These are phyloP conservation scores for Plantago lanceolata DNA, from an alignment of 305 asterid genomes.

Conservation along the genomic window DNA sequence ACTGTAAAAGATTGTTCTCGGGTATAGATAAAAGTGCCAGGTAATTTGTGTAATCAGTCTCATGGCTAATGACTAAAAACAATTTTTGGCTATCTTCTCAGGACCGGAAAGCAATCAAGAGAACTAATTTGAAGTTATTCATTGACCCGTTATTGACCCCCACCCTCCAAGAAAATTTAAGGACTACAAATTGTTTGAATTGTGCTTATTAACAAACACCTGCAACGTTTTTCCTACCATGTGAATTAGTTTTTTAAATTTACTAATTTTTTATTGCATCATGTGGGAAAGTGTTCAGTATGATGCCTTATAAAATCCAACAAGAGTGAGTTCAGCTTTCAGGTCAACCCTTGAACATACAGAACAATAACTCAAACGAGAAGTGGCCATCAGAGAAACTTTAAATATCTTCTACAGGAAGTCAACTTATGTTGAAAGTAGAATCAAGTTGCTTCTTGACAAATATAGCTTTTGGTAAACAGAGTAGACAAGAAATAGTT, in stretches of 20 bases:
- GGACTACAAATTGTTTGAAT: background rate
- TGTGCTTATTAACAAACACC: background rate
- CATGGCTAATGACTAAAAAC: background rate
- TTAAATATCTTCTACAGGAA: too few species aligned
- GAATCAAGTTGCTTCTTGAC: background rate
- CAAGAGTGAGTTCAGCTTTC: too few species aligned
- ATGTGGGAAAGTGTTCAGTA: too few species aligned
- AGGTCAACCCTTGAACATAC: too few species aligned
- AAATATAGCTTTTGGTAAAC: background rate
- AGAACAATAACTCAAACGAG: too few species aligned
- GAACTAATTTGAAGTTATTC: background rate
- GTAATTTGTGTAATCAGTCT: background rate
- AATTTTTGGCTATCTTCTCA: constrained; percentile 2
- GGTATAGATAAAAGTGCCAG: constrained; percentile 6
- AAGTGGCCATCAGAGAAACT: too few species aligned
- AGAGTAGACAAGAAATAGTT: too few species aligned
- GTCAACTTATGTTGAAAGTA: background rate
- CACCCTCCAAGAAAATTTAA: background rate
- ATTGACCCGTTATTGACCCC: background rate
- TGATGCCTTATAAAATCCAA: too few species aligned
- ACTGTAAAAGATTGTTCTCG: constrained; percentile 4
- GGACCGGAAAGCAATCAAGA: background rate
- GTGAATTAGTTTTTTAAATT: too few species aligned
- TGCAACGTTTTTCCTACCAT: background rate
- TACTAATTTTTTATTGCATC: background rate